These are phyloP conservation scores for Phytopythium oedochilum DNA, from an alignment of 352 stramenopile genomes.

Conservation along the genomic window DNA sequence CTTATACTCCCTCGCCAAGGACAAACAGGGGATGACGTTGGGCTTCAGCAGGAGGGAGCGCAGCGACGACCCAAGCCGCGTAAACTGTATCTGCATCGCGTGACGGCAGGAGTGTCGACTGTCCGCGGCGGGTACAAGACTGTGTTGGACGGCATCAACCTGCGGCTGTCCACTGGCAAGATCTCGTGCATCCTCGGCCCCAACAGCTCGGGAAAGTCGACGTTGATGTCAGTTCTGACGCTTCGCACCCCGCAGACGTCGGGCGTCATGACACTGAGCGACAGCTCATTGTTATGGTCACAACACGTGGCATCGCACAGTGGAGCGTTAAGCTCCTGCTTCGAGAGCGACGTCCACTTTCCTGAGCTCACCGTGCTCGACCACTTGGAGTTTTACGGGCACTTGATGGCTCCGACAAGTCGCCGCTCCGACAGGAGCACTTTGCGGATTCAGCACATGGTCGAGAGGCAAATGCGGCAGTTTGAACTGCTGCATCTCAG, in stretches of 20 bases:
- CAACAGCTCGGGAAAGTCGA: slow-evolving; percentile 7
- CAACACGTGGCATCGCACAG: slow-evolving; percentile 44
- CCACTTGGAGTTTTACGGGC: slow-evolving; percentile 49
- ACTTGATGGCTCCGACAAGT: slow-evolving; percentile 15
- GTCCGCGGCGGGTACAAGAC: background rate
- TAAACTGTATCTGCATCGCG: slow-evolving; percentile 9
- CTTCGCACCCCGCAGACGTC: slow-evolving; percentile 18
- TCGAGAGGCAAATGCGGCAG: slow-evolving; percentile 21
- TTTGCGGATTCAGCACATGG: slow-evolving; percentile 8
- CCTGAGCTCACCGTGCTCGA: slow-evolving; percentile 61
- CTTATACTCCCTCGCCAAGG: background rate
- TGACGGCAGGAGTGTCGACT: slow-evolving; percentile 4
- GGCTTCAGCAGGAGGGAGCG: background rate
- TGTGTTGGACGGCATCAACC: slow-evolving; percentile 9
- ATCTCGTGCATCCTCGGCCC: slow-evolving; percentile 11
- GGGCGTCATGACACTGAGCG: slow-evolving; percentile 38
- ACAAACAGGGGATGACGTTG: background rate
- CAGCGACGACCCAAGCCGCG: background rate
- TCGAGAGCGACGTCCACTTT: slow-evolving; percentile 73
- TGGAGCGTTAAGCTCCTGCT: slow-evolving; percentile 43
- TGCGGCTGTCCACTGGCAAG: slow-evolving; percentile 6
- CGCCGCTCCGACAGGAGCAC: background rate
- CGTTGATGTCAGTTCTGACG: slow-evolving; percentile 11
- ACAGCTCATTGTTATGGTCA: slow-evolving; percentile 33
- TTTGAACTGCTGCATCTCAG: slow-evolving; percentile 34